Evolutionary conservation across 2,329 filamentous ascomycete genomes (phyloP).

Genomic region (Pseudogymnoascus destructans): DNA sequence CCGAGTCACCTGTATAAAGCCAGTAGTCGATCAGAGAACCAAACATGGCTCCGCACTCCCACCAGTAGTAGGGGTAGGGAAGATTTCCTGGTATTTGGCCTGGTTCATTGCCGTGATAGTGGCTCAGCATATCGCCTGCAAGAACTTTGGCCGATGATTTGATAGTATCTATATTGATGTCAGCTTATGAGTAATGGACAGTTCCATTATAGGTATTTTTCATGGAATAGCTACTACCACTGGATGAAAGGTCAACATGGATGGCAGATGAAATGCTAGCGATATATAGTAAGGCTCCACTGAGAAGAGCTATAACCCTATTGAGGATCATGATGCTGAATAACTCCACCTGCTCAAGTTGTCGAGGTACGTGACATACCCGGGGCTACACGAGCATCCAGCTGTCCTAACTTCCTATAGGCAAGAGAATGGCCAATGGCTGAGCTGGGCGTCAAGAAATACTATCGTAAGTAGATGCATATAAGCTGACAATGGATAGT

Average conservation of each 20-base stretch:
- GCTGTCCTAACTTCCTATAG: background rate
- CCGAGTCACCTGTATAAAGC: constrained; percentile 63
- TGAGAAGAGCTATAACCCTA: background rate
- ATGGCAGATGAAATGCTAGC: background rate
- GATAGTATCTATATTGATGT: constrained; percentile 22
- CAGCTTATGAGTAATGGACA: background rate
- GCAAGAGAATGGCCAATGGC: background rate
- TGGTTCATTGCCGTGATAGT: constrained; percentile 39
- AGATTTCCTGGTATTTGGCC: constrained; percentile 39
- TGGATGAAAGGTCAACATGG: background rate
- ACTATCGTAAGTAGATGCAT: background rate
- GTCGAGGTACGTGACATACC: background rate
- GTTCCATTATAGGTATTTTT: background rate
- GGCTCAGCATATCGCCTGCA: constrained; percentile 37
- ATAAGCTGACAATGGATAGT: background rate
- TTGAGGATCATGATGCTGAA: background rate
- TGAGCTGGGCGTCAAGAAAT: background rate
- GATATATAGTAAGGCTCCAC: background rate
- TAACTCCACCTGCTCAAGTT: background rate
- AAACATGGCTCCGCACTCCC: constrained; percentile 62
- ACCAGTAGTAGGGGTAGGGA: constrained; percentile 43
- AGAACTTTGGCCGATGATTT: constrained; percentile 23
- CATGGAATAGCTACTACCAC: background rate
- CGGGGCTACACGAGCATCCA: background rate
- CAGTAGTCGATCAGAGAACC: constrained; percentile 68